A percentile compares a stretch with the other conserved stretches of the same genome.
Conservation (phyloP, 75 land plant species). For the Cunninghamia lanceolata region DNA sequence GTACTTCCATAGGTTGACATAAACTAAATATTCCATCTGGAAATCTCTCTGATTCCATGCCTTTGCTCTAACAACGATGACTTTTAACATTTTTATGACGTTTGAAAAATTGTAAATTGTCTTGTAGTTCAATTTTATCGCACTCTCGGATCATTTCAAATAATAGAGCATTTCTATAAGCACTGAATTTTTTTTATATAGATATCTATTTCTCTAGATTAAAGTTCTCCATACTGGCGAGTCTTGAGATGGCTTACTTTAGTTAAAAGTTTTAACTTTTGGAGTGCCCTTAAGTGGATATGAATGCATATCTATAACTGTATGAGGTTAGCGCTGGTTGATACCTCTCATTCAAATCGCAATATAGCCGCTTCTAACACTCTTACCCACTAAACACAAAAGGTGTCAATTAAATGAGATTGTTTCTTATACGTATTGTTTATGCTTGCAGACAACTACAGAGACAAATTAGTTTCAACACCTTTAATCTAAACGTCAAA, state of each 20-base stretch:
- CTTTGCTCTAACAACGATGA: not conserved
- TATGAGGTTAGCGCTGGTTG: not conserved
- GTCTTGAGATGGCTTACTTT: not conserved
- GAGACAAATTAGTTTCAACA: no score
- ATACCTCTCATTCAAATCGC: not conserved
- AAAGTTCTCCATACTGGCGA: not conserved
- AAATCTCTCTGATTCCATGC: not conserved
- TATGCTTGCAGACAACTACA: no score
- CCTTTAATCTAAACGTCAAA: no score
- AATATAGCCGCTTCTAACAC: slow-evolving; percentile 21
- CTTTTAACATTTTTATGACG: not conserved
- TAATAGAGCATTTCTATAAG: not conserved
- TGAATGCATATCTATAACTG: not conserved
- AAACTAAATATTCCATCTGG: not conserved
- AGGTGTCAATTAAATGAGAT: no score
- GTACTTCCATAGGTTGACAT: no score
- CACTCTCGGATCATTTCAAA: not conserved
- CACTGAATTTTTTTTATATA: not conserved
- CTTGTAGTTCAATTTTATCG: not conserved
- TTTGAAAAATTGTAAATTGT: no score
- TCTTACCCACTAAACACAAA: no score
- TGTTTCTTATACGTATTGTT: no score
- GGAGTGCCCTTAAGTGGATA: not conserved
- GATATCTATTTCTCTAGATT: not conserved
- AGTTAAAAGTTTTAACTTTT: not conserved